Evolutionary conservation across 2,329 filamentous ascomycete genomes (phyloP).

Genomic region (Talaromyces sp.): DNA sequence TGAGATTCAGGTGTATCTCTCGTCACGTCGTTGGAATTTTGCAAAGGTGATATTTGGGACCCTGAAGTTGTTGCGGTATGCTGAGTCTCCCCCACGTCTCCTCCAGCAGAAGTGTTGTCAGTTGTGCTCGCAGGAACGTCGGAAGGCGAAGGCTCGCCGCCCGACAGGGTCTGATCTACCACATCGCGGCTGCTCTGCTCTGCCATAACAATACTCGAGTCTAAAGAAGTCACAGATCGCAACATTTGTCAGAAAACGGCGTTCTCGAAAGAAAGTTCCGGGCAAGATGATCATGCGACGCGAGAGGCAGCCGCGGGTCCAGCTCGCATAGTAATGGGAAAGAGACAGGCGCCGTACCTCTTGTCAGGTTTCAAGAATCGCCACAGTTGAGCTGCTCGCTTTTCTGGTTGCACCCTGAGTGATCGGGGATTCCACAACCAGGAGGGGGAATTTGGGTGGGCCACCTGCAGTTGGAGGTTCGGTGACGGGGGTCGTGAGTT

Average conservation of each 20-base stretch:
- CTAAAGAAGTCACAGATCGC: constrained; percentile 39
- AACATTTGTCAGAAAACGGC: constrained; percentile 38
- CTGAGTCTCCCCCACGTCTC: constrained; percentile 47
- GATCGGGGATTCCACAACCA: constrained; percentile 37
- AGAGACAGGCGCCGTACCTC: constrained; percentile 37
- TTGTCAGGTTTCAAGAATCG: constrained; percentile 47
- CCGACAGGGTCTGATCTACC: constrained; percentile 71
- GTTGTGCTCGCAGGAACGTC: constrained; percentile 66
- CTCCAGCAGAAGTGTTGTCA: constrained; percentile 56
- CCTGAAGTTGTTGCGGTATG: constrained; percentile 41
- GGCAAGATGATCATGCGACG: constrained; percentile 17
- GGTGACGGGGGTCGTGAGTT: constrained; percentile 20
- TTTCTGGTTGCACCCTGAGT: constrained; percentile 34
- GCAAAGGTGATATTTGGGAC: constrained; percentile 28
- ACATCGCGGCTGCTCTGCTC: constrained; percentile 71
- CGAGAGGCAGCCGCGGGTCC: constrained; percentile 19
- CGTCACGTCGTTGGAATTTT: constrained; percentile 28
- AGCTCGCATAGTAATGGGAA: constrained; percentile 17
- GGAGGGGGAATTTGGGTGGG: constrained; percentile 29
- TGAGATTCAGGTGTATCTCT: constrained; percentile 18
- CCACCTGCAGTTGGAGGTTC: constrained; percentile 23
- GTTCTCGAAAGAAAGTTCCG: constrained; percentile 9
- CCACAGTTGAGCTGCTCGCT: constrained; percentile 45
- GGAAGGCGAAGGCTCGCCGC: constrained; percentile 65
- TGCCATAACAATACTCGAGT: constrained; percentile 69